Conservation (phyloP, 2,329 filamentous ascomycete species). For the Pseudohalonectria lignicola region DNA sequence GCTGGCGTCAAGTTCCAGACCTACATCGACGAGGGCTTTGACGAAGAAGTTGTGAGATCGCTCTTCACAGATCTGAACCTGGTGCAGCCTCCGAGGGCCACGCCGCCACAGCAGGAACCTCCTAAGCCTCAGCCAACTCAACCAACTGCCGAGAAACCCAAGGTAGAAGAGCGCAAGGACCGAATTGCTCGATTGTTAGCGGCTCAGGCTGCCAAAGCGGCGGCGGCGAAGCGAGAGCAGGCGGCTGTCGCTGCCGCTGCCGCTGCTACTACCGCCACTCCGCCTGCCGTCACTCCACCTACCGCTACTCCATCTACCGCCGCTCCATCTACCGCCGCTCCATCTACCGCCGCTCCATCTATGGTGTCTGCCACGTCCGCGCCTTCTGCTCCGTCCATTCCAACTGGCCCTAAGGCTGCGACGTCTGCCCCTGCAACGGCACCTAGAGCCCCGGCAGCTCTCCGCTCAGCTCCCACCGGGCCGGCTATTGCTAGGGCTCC, state of each 20-base stretch:
- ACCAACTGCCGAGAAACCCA: neutral
- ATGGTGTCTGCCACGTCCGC: neutral
- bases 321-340: slow-evolving; percentile 6
- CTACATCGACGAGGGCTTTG: slow-evolving; percentile 63
- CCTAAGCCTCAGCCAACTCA: neutral
- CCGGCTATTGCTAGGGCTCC: slow-evolving; percentile 2
- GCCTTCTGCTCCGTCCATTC: neutral
- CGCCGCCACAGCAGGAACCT: neutral
- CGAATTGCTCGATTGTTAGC: slow-evolving; percentile 67
- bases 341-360: slow-evolving; percentile 1
- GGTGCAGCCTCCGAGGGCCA: neutral
- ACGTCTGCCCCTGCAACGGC: too few relatives aligned
- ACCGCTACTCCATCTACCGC: neutral
- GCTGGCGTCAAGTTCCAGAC: slow-evolving; percentile 64
- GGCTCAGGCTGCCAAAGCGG: slow-evolving; percentile 51
- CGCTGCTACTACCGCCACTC: too few relatives aligned
- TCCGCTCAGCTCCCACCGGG: neutral
- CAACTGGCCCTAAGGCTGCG: neutral
- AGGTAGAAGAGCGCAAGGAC: slow-evolving; percentile 56
- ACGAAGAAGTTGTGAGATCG: slow-evolving; percentile 46
- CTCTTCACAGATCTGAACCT: slow-evolving; percentile 63
- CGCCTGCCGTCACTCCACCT: neutral
- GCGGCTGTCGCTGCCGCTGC: neutral
- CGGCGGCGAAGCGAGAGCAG: slow-evolving; percentile 8
- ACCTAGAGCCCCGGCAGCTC: neutral